phyloP scores from a whole-genome alignment of 2,329 filamentous ascomycete genomes.

The Atkinsonella texensis region DNA sequence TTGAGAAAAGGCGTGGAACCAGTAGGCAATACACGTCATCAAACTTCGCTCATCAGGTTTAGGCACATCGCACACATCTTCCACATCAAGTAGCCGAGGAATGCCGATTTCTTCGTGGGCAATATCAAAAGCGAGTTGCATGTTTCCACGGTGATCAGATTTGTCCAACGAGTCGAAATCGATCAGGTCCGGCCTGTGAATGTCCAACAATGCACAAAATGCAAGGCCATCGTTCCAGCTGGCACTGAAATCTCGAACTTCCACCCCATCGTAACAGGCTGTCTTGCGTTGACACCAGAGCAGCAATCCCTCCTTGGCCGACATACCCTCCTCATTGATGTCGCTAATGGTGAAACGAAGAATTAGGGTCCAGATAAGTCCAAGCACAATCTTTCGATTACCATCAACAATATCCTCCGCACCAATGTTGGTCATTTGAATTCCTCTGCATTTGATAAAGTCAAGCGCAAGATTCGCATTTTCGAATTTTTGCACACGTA shows the following conservation, averaged over 20 bases:
- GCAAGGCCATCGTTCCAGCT: slow-evolving; percentile 98
- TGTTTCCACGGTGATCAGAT: slow-evolving; percentile 86
- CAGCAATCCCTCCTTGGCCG: slow-evolving; percentile 87
- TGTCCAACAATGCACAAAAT: slow-evolving; percentile 92
- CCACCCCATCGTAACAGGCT: slow-evolving; percentile 93
- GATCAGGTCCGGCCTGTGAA: slow-evolving; percentile 92
- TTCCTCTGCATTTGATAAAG: slow-evolving; percentile 81
- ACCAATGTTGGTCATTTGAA: slow-evolving; percentile 97
- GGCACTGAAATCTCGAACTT: slow-evolving; percentile 84
- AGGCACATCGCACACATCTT: slow-evolving; percentile 93
- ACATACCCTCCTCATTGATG: slow-evolving; percentile 96
- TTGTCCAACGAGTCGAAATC: slow-evolving; percentile 95
- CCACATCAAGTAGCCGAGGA: slow-evolving; percentile 86
- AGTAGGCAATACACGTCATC: slow-evolving; percentile 99
- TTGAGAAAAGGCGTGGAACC: slow-evolving; percentile 99
- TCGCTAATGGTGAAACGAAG: slow-evolving; percentile 96
- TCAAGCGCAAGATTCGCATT: slow-evolving; percentile 94
- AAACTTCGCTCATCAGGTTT: slow-evolving; percentile 92
- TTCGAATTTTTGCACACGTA: slow-evolving; percentile 93
- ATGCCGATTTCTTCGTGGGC: slow-evolving; percentile 95
- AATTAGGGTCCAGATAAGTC: slow-evolving; percentile 97
- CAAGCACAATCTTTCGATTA: slow-evolving; percentile 93
- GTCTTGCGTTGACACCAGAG: slow-evolving; percentile 98
- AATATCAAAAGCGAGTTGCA: slow-evolving; percentile 96
- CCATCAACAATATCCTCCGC: slow-evolving; percentile 97